Evolutionary conservation across 2,329 filamentous ascomycete species (phyloP), one percentile per base, ranked within the genome.

Genomic region (Metarhizium rileyi): DNA sequence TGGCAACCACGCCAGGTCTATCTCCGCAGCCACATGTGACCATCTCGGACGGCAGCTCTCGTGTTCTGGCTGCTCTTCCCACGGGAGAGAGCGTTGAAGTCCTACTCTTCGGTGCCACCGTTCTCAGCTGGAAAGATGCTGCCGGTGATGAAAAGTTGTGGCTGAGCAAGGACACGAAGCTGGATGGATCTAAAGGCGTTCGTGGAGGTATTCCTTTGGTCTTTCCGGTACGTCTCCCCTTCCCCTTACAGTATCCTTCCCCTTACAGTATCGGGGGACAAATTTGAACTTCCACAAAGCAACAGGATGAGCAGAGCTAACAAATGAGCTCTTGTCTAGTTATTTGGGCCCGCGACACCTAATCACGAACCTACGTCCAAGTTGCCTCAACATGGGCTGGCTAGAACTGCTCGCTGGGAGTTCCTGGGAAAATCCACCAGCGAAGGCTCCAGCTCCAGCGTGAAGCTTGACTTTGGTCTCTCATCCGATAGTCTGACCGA

Each of bases 401-500:
- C 91, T 36, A 88, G 93, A 59, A 90, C 80, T 62, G 87, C 84
- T 43, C 80, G 80, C 54, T 98, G 93, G 93, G 90, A 97, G 67
- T 95, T 93, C 66, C 77, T 98, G 47, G 90, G 90, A 63, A 94
- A 91, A 70, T 88, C 84, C 41, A 71, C 71, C 48, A 72, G 69
- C 56, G 71, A 73, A 64, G 58, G 69, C 66, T 52, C 54, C 77
- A 87, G 62, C 74, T 81, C 61, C 36, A 84, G 83, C 45, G 84
- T 97, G 56, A 96, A 95, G 76, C 83, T 98, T 53, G 93, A 98
- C 72, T 97, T 98, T 67, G 93, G 91, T 26, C 82, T 98, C 33
- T 88, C 86, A 47, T 78, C 81, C 26, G 75, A 78, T 47, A 85
- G 84, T 62, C 73, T 97, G 50, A 78, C 77, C 56, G 81, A 84